These are phyloP conservation scores for Scedosporium boydii DNA, from an alignment of 2,329 filamentous ascomycete species.

Conservation along the genomic window DNA sequence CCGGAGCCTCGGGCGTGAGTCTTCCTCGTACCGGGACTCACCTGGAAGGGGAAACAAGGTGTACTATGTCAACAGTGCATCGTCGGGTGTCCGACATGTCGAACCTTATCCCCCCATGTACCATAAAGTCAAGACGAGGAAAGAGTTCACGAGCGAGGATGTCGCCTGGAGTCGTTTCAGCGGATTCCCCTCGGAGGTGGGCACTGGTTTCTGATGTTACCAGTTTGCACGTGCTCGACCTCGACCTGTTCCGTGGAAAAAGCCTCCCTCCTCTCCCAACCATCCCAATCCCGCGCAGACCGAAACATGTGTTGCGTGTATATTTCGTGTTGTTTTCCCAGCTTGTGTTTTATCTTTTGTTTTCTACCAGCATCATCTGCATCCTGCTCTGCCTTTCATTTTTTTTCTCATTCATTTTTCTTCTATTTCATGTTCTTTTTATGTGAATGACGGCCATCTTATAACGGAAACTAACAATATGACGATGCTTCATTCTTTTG, in stretches of 20 bases:
- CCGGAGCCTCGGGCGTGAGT: background rate
- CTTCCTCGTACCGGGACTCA: background rate
- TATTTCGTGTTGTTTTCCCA: background rate
- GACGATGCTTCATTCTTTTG: background rate
- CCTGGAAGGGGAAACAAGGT: background rate
- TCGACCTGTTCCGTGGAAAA: background rate
- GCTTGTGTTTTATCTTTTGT: background rate
- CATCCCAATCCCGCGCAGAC: background rate
- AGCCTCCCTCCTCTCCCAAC: background rate
- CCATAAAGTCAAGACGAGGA: background rate
- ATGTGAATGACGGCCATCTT: background rate
- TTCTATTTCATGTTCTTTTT: conserved; percentile 2
- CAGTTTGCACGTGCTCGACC: background rate
- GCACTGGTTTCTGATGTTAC: background rate
- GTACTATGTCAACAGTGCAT: background rate
- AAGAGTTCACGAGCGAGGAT: background rate
- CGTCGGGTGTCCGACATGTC: background rate
- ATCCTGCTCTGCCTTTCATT: background rate
- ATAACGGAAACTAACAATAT: background rate
- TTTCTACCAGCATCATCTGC: background rate
- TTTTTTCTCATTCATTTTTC: background rate
- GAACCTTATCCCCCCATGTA: background rate
- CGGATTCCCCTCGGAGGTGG: background rate
- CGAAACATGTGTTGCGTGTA: background rate
- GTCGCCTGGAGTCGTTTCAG: background rate